Percentiles rank a stretch among this genome's conserved stretches.
Evolutionary conservation across 768 basidiomycete species (phyloP).

Genomic region (Amylocystis lapponica): DNA sequence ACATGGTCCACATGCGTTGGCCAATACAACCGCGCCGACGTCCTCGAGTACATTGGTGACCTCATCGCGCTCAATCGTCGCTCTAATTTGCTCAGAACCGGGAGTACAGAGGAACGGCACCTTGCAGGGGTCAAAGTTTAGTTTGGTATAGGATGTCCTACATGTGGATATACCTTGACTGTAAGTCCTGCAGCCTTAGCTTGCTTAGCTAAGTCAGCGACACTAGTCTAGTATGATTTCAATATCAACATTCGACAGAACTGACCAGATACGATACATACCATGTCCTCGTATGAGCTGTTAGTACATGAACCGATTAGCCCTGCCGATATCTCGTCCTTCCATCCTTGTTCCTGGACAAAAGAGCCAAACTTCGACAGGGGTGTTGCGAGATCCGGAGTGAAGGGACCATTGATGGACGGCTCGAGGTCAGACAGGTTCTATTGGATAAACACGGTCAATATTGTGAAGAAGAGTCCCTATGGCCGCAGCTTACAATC

Average conservation of each 20-base stretch:
- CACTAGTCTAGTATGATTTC: constrained; percentile 82
- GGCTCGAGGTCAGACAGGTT: constrained; percentile 87
- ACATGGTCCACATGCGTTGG: constrained; percentile 98
- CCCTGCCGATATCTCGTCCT: constrained; percentile 84
- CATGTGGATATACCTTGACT: constrained; percentile 45
- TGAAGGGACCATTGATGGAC: constrained; percentile 94
- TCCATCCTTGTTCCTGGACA: constrained; percentile 85
- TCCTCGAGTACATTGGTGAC: constrained; percentile 76
- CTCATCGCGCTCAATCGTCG: constrained; percentile 93
- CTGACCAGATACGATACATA: constrained; percentile 23
- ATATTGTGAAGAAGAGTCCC: not conserved
- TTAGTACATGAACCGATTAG: constrained; percentile 99
- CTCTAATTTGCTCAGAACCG: constrained; percentile 93
- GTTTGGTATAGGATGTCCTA: too few relatives aligned
- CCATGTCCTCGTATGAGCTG: constrained; percentile 96
- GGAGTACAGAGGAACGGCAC: constrained; percentile 86
- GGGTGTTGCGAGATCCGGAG: constrained; percentile 93
- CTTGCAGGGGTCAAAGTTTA: too few relatives aligned
- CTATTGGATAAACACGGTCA: constrained; percentile 31
- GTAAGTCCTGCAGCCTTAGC: constrained; percentile 79
- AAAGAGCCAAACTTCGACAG: constrained; percentile 82
- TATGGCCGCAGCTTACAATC: constrained; percentile 60
- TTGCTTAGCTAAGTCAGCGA: constrained; percentile 86
- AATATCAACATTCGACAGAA: too few relatives aligned
- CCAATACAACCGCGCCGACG: constrained; percentile 91